These are phyloP conservation scores for Pseudozyma pruni DNA, from an alignment of 1,284 basidiomycete species.

Conservation along the genomic window DNA sequence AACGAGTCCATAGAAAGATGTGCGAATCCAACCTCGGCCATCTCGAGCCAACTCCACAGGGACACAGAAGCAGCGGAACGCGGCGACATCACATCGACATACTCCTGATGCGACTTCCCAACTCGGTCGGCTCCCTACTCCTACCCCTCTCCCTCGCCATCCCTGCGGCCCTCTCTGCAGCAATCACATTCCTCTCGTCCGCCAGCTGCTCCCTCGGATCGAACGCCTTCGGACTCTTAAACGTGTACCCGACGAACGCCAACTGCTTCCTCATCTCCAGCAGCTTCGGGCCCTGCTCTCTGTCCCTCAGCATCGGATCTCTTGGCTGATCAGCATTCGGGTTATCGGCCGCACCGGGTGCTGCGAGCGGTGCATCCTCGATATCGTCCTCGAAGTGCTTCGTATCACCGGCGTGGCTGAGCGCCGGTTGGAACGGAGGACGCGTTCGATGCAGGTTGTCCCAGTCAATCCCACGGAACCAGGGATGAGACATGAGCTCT, in stretches of 20 bases:
- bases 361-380: constrained; percentile 82
- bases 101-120: constrained; percentile 55
- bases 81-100: constrained; percentile 57
- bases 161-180: constrained; percentile 38
- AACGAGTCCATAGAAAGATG: background rate
- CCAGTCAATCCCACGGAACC: constrained; percentile 63
- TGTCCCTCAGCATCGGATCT: constrained; percentile 86
- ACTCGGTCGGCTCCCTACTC: constrained; percentile 34
- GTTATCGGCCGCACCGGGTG: constrained; percentile 83
- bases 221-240: constrained; percentile 60
- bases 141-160: constrained; percentile 27
- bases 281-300: constrained; percentile 83
- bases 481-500: constrained; percentile 78
- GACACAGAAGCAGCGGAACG: background rate
- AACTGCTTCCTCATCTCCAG: constrained; percentile 88
- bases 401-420: constrained; percentile 69
- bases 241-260: constrained; percentile 76
- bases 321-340: constrained; percentile 76
- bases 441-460: constrained; percentile 70
- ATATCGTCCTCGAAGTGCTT: constrained; percentile 77
- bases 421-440: constrained; percentile 87
- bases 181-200: constrained; percentile 42
- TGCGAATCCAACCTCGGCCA: background rate
- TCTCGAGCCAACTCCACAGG: too few relatives aligned
- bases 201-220: constrained; percentile 50